A percentile compares a stretch with the other conserved stretches of the same genome.
phyloP scores from a whole-genome alignment of 2,329 filamentous ascomycete genomes.

The Scedosporium dehoogii region DNA sequence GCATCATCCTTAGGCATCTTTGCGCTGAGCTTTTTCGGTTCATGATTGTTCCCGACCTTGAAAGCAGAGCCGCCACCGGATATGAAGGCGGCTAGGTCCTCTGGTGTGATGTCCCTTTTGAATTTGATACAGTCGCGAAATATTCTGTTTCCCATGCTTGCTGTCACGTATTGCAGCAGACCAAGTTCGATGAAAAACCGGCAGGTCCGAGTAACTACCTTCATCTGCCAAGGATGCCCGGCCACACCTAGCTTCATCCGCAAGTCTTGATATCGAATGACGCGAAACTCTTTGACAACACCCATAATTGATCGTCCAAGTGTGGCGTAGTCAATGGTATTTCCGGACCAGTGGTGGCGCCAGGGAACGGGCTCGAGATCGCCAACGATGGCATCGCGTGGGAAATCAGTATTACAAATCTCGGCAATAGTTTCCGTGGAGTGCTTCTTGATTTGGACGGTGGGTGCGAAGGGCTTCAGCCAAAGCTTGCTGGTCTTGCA shows the following conservation, averaged over 20 bases:
- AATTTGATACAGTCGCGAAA: constrained; percentile 55
- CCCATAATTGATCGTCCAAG: constrained; percentile 48
- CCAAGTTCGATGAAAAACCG: constrained; percentile 47
- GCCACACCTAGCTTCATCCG: constrained; percentile 47
- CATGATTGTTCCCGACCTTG: constrained; percentile 27
- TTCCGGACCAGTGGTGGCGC: constrained; percentile 45
- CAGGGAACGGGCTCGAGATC: constrained; percentile 46
- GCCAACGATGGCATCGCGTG: constrained; percentile 13
- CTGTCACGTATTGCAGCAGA: constrained; percentile 46
- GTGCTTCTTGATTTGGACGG: constrained; percentile 12
- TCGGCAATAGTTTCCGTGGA: constrained; percentile 9
- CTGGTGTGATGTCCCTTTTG: constrained; percentile 41
- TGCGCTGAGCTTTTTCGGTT: background rate
- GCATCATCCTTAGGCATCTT: constrained; percentile 1
- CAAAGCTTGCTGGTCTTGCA: constrained; percentile 55
- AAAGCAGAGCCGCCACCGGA: constrained; percentile 36
- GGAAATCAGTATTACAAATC: constrained; percentile 13
- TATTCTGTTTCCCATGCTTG: constrained; percentile 40
- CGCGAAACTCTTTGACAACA: constrained; percentile 45
- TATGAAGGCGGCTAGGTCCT: constrained; percentile 24
- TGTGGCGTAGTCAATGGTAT: constrained; percentile 47
- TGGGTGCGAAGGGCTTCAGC: constrained; percentile 44
- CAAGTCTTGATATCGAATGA: constrained; percentile 48
- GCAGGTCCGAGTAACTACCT: constrained; percentile 46
- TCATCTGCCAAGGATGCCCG: constrained; percentile 49